phyloP scores from a whole-genome alignment of 2,329 filamentous ascomycete species.

The Shiraia bambusicola region DNA sequence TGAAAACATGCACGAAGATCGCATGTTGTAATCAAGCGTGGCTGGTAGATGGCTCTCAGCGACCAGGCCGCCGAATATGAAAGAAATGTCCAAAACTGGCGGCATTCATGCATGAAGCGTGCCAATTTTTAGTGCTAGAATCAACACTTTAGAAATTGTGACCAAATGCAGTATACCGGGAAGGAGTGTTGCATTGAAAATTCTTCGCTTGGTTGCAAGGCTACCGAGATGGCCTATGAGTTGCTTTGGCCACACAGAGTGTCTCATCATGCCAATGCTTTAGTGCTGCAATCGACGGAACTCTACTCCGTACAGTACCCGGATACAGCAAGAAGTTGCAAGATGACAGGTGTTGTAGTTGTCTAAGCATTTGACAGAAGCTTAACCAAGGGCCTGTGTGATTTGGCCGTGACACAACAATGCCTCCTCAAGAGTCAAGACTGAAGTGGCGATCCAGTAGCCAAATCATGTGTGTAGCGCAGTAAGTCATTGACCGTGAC shows the following conservation, averaged over 20 bases:
- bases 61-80: too few relatives aligned
- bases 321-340: conserved; percentile 6
- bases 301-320: conserved; percentile 4
- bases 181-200: not conserved
- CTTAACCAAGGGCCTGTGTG: not conserved
- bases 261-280: conserved; percentile 11
- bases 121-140: conserved; percentile 13
- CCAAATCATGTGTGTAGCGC: too few relatives aligned
- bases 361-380: conserved; percentile 5
- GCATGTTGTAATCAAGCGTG: too few relatives aligned
- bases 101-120: not conserved
- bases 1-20: too few relatives aligned
- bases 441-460: too few relatives aligned
- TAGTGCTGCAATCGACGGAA: conserved; percentile 16
- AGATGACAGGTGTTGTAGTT: not conserved
- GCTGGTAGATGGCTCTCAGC: too few relatives aligned
- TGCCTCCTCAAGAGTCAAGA: not conserved
- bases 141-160: conserved; percentile 2
- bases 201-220: conserved; percentile 2
- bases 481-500: too few relatives aligned
- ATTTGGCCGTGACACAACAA: conserved; percentile 4
- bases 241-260: conserved; percentile 7
- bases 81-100: not conserved
- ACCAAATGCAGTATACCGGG: conserved; percentile 7
- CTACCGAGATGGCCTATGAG: not conserved